Evolutionary conservation across 1,284 basidiomycete species (phyloP).

Genomic region (Ceratorhiza oryzae-sativae): DNA sequence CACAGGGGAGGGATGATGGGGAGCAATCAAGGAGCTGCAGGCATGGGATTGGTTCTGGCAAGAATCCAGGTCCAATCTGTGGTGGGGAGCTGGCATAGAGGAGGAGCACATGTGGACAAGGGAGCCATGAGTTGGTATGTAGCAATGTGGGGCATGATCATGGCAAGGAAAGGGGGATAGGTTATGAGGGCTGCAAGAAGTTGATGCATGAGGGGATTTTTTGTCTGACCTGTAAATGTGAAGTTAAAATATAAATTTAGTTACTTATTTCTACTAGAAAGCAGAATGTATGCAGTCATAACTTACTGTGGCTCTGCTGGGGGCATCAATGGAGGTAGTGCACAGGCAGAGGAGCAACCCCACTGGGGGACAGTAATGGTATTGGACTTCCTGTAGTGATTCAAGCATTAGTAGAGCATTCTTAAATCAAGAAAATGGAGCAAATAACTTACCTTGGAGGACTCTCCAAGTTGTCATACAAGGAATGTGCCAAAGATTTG

Average conservation of each 20-base stretch:
- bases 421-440: background rate
- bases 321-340: background rate
- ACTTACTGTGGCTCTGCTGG: background rate
- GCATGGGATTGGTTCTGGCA: too few relatives aligned
- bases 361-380: background rate
- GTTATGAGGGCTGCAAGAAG: background rate
- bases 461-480: background rate
- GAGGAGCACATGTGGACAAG: too few relatives aligned
- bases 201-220: background rate
- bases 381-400: background rate
- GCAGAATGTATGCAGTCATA: background rate
- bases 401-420: background rate
- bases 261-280: background rate
- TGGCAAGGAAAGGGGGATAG: background rate
- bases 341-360: background rate
- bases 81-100: too few relatives aligned
- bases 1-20: too few relatives aligned
- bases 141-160: background rate
- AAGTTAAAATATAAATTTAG: background rate
- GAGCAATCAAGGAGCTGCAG: too few relatives aligned
- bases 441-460: background rate
- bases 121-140: background rate
- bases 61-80: too few relatives aligned
- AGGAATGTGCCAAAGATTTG: background rate
- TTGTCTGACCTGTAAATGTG: background rate